Conservation (phyloP, 1,284 basidiomycete species). For the Microbotryomycetes sp. region DNA sequence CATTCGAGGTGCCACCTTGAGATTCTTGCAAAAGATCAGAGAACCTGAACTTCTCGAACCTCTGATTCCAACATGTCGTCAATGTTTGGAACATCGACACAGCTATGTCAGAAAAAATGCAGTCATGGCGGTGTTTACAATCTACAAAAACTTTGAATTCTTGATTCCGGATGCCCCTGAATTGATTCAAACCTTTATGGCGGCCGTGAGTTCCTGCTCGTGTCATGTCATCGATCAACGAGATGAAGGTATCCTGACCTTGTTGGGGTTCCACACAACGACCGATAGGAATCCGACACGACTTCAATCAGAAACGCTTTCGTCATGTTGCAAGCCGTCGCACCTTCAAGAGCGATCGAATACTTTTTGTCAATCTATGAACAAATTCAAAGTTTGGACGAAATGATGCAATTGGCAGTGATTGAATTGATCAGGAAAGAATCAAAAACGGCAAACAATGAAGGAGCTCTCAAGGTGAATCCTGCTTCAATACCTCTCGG, state of each 20-base stretch:
- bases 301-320: constrained; percentile 98
- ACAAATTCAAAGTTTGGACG: constrained; percentile 76
- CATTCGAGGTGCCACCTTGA: constrained; percentile 92
- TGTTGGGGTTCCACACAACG: not conserved
- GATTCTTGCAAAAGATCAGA: constrained; percentile 93
- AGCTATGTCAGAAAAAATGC: constrained; percentile 99
- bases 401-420: constrained; percentile 89
- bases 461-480: constrained; percentile 28
- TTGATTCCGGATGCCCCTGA: constrained; percentile 96
- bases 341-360: constrained; percentile 84
- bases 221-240: not conserved
- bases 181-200: constrained; percentile 92
- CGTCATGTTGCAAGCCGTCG: constrained; percentile 82
- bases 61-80: constrained; percentile 83
- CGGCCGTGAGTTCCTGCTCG: constrained; percentile 51
- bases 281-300: constrained; percentile 68
- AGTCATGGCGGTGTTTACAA: constrained; percentile 90
- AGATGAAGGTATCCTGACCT: constrained; percentile 3
- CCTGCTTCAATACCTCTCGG: not conserved
- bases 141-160: constrained; percentile 88
- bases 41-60: constrained; percentile 94
- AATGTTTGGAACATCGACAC: constrained; percentile 95
- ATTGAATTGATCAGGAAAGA: constrained; percentile 93
- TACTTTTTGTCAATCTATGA: constrained; percentile 84
- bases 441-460: constrained; percentile 52